Evolutionary conservation across 116 monocot genomes (phyloP), one percentile per base, ranked within the genome.

Genomic region (Trichopus zeylanicus): DNA sequence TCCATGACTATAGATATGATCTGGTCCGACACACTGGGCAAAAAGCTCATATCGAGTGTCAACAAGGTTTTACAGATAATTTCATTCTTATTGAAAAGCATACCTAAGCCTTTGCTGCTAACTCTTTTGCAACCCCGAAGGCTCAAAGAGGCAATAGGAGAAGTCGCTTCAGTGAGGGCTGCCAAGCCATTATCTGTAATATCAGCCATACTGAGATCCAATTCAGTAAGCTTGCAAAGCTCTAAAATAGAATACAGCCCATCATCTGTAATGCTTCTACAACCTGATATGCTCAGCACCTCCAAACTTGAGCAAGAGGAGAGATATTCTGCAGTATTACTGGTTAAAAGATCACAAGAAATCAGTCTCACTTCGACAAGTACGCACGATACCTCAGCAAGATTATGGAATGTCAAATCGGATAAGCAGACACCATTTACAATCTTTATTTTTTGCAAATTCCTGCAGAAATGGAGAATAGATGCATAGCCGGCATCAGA

Each of bases 401-500:
- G 59, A 67, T 78, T 70, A 69, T 80, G 83, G 54, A 89, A 90
- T 34, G 94, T 62, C 63, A 90, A 81, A 55, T 95, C 86, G 18
- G 94, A 83, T 61, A 95, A 63, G 48, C 58, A 71, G 46, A 35
- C 29, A n/a, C 71, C 80, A 74, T 78, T 78, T 12, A 72, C 64
- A 42, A 95, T 67, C 66, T 95, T 83, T 63, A 89, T 57, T 34
- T 51, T 75, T 55, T 70, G 81, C 72, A 90, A 62, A 6, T 70
- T 80, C 34, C 48, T 78, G 71, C 81, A 86, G 27, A 81, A 86
- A 49, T 86, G 75, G 46, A 89, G 67, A 67, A 94, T 51, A 21
- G 78, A 78, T 28, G 51, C 68, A 57, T 74, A 94, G 9, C 90
- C 94, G 28, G 89, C 90, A 94, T 94, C 90, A 11, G 83, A 89